Evolutionary conservation across 352 stramenopile genomes (phyloP), one percentile per base, ranked within the genome.

Genomic region (Porosira glacialis): DNA sequence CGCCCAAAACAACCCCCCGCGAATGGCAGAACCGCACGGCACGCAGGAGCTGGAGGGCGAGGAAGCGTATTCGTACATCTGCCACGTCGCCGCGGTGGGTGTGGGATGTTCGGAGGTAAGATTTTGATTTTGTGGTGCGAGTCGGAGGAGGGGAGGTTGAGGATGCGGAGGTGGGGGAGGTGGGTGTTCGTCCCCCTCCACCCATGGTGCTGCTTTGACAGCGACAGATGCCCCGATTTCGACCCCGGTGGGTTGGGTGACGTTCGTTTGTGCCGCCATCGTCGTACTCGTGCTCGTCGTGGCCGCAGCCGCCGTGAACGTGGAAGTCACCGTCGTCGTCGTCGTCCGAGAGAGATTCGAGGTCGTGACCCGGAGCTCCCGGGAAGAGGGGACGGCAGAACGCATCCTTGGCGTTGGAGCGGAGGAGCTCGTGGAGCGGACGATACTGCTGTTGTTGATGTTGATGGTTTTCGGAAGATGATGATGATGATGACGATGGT

Each of bases 61-160:
- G 56, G 28, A 76, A 76, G 2, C 58, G 49, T 26, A 76, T 76
- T 11, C 66, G 39, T 1, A 76, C 49, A 49, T 76, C 66, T 15
- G 49, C 66, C 30, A 76, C 66, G 47, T 76, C 41, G 36, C 58
- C 57, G 35, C 60, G 59, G 35, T 76, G 65, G 2, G 41, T 4
- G 11, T 49, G 47, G 11, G 58, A 57, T 4, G 56, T 52, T 44
- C 48, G 52, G 51, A 59, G 60, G n/a, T 43, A 31, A 45, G 59
- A 70, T 19, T 24, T 51, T 0, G 52, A 45, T 48, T 44, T 44
- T 30, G 51, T 52, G 13, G 26, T 21, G 28, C 63, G 50, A n/a
- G 48, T 57, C 26, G 57, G 28, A 13, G 44, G 57, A 5, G 57
- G 28, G 49, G 22, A n/a, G 5, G 17, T 22, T 19, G 21, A 8